Evolutionary conservation across 495 filamentous ascomycete genomes (phyloP).

Genomic region (Hypoxylon fragiforme): DNA sequence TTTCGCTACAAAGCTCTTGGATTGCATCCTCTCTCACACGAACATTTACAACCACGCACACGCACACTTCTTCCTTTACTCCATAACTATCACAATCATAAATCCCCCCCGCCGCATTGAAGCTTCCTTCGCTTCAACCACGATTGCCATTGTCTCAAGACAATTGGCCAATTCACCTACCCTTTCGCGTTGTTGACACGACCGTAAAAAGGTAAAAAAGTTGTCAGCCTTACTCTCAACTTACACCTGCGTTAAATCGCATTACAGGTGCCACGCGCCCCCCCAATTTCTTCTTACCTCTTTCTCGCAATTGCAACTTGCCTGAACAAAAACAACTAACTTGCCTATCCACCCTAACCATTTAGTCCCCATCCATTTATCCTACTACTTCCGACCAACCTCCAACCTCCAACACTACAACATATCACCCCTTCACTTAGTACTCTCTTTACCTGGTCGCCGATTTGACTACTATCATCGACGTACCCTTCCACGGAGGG

Average conservation of each 20-base stretch:
- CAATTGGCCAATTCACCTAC: conserved; percentile 38
- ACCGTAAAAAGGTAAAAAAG: not conserved
- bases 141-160: conserved; percentile 35
- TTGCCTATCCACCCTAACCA: too few relatives aligned
- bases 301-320: too few relatives aligned
- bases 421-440: too few relatives aligned
- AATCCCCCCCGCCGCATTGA: conserved; percentile 17
- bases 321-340: too few relatives aligned
- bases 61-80: conserved; percentile 5
- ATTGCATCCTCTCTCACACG: conserved; percentile 28
- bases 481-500: conserved; percentile 51
- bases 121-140: conserved; percentile 18
- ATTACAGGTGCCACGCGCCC: conserved; percentile 17
- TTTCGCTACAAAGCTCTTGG: conserved; percentile 23
- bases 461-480: conserved; percentile 42
- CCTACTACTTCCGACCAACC: conserved; percentile 23
- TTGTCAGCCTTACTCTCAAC: conserved; percentile 19
- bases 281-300: conserved; percentile 2
- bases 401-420: too few relatives aligned
- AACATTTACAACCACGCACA: not conserved
- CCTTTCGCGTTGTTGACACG: conserved; percentile 31
- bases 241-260: conserved; percentile 15
- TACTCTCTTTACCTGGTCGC: too few relatives aligned
- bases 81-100: not conserved
- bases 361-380: conserved; percentile 7